Conservation (phyloP, 108 stramenopile species). For the Parietichytrium sp. region DNA sequence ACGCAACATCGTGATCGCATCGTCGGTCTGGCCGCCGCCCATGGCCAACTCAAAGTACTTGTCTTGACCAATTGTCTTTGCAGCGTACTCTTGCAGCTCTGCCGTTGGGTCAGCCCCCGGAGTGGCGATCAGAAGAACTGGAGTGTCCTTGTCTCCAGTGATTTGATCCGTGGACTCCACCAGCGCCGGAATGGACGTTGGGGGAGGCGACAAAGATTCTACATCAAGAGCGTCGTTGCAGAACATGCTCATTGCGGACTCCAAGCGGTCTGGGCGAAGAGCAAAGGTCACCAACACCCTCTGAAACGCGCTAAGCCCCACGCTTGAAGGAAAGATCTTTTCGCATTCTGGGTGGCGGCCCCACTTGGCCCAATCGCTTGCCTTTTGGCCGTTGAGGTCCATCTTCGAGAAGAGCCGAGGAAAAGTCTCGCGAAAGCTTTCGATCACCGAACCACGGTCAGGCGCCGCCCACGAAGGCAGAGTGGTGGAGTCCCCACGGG, state of each 20-base stretch:
- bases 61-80: conserved; percentile 20
- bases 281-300: conserved; percentile 58
- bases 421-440: conserved; percentile 47
- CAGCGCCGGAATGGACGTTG: conserved; percentile 42
- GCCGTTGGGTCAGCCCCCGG: conserved; percentile 64
- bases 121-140: conserved; percentile 60
- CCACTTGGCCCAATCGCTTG: conserved; percentile 55
- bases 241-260: conserved; percentile 53
- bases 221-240: conserved; percentile 50
- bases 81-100: conserved; percentile 60
- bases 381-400: conserved; percentile 43
- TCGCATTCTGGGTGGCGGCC: conserved; percentile 54
- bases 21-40: conserved; percentile 67
- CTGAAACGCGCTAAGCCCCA: conserved; percentile 51
- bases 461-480: conserved; percentile 54
- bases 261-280: conserved; percentile 61
- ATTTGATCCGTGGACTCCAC: not conserved
- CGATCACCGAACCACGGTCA: conserved; percentile 51
- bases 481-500: not conserved
- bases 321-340: conserved; percentile 54
- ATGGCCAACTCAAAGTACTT: conserved; percentile 62
- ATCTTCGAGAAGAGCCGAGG: conserved; percentile 47
- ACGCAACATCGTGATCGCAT: conserved; percentile 53
- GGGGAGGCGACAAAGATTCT: conserved; percentile 41
- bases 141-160: not conserved